Evolutionary conservation across 2,329 filamentous ascomycete genomes (phyloP), one percentile per base, ranked within the genome.

Genomic region (Neonectria neomacrospora): DNA sequence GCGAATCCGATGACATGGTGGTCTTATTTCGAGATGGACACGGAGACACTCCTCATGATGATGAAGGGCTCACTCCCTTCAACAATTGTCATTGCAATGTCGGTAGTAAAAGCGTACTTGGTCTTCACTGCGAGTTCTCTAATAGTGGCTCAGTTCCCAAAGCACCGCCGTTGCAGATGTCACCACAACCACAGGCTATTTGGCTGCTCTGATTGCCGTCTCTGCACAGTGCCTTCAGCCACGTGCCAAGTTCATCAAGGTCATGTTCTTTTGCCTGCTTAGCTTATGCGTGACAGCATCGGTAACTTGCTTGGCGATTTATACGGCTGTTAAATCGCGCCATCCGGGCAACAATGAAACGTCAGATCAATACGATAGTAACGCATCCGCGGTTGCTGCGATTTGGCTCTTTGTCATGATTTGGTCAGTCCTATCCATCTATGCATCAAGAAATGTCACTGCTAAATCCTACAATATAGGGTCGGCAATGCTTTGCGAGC

Each of bases 331-430:
- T 18, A 58, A 62, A 37, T 50, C 63, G 22, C 58, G 63, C 22
- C 22, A 51, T 48, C 51, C 63, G 2, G 9, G 28, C 18, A 45
- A 54, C 45, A 54, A 63, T 32, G 22, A 34, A 14, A 30, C n/a
- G 12, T 20, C 45, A 5, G 58, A 61, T 20, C 23, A 41, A 47
- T 65, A 65, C 23, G 63, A 65, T 20, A 55, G 63, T 44, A 63
- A 53, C 22, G 63, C 63, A 18, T 41, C 58, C 5, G 59, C 51
- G 10, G 47, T 63, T n/a, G 52, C 54, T 5, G 63, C 50, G 5
- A 34, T 65, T 37, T 65, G 63, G 63, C 59, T 65, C 8, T 62
- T 65, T 42, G 23, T 63, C 14, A 65, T 63, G 54, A 65, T 65
- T 8, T 65, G 63, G 63, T 65, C 11, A 12, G 63, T 48, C n/a